Evolutionary conservation across 768 basidiomycete genomes (phyloP).

Genomic region (Botryobasidium botryosum): DNA sequence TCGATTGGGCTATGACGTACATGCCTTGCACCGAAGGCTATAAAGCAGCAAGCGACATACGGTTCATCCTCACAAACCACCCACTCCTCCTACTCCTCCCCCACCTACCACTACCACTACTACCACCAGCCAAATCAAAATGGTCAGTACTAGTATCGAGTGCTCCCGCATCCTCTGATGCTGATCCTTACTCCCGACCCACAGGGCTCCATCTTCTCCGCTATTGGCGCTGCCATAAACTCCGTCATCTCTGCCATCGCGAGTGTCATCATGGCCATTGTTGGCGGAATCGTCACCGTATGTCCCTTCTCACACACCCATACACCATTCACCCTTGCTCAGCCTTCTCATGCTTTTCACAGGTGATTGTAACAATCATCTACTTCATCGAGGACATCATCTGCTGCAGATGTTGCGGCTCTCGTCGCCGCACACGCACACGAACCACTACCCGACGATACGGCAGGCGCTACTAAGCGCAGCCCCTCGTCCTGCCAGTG

Average conservation of each 20-base stretch:
- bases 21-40: no score
- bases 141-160: no score
- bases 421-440: constrained; percentile 7
- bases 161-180: neutral
- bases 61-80: no score
- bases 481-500: no score
- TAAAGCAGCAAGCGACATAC: no score
- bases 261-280: constrained; percentile 10
- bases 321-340: neutral
- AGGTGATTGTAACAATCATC: constrained; percentile 11
- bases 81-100: no score
- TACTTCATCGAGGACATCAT: constrained; percentile 13
- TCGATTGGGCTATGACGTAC: no score
- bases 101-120: neutral
- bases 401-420: constrained; percentile 12
- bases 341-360: neutral
- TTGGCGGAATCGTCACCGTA: constrained; percentile 11
- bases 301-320: neutral
- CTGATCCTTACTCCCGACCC: neutral
- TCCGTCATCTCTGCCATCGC: constrained; percentile 14
- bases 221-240: constrained; percentile 14
- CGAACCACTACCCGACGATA: no score
- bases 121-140: neutral
- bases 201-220: constrained; percentile 13
- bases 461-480: no score